Evolutionary conservation across 805 yeast genomes (phyloP).

Genomic region (Zygotorulaspora florentina): DNA sequence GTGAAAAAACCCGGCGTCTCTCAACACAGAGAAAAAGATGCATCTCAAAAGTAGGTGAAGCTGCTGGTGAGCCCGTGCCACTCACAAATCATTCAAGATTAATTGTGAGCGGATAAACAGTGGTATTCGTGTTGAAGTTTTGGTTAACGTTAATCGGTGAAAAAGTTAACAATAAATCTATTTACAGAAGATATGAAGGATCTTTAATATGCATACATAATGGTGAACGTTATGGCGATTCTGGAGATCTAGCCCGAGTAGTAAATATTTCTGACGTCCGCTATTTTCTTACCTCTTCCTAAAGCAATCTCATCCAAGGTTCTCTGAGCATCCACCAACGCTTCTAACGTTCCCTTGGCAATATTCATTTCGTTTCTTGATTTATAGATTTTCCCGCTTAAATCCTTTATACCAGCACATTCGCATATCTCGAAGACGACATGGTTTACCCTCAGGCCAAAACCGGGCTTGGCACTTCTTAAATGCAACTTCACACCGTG

Average conservation of each 20-base stretch:
- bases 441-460: conserved; percentile 88
- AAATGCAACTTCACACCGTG: conserved; percentile 82
- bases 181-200: conserved; percentile 1
- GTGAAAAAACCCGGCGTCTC: too few relatives aligned
- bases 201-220: not conserved
- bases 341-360: conserved; percentile 83
- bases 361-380: conserved; percentile 95
- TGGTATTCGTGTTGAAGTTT: too few relatives aligned
- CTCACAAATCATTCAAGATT: too few relatives aligned
- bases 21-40: too few relatives aligned
- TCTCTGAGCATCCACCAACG: conserved; percentile 66
- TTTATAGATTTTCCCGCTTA: conserved; percentile 86
- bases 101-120: too few relatives aligned
- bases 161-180: not conserved
- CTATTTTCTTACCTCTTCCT: conserved; percentile 90
- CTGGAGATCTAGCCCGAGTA: conserved; percentile 45
- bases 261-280: conserved; percentile 87
- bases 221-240: not conserved
- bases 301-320: conserved; percentile 84
- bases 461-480: conserved; percentile 87
- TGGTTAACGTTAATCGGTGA: too few relatives aligned
- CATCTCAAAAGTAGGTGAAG: too few relatives aligned
- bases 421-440: conserved; percentile 86
- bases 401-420: conserved; percentile 89
- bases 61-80: too few relatives aligned